Evolutionary conservation across 257 asterid genomes (phyloP), one percentile per base, ranked within the genome.

Genomic region (Salvia miltiorrhiza): DNA sequence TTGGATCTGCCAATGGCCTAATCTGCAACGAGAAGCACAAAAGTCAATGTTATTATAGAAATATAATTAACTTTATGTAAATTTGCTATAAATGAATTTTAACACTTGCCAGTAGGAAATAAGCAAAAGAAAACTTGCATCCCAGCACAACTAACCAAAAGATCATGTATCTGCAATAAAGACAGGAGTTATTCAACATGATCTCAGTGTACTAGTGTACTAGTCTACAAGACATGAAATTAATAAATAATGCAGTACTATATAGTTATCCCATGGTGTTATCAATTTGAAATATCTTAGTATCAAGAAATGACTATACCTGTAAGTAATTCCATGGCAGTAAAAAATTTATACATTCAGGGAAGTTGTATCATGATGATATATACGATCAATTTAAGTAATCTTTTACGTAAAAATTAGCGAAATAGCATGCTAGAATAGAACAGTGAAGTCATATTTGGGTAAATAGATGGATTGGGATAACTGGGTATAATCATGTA

Each of bases 131-230:
- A 87, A 89, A 91, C 75, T 94, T 94, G 85, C 81, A 73, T 62
- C 96, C 97, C 53, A 94, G 84, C 68, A 94, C 88, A 68, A 89
- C 83, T 73, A 94, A 76, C 99, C 99, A 94, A 84, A 90, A 91
- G 68, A 82, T 54, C 90, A 81, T 71, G 84, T 94, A 94, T 83
- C 99, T 94, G 94, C 82, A 86, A 73, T 40, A 40, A 13, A 26
- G 24, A 24, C 47, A 41, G 7, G 57, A 50, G 28, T n/a, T 28
- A 49, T 12, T 23, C 6, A 63, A 28, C 24, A 43, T 47, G 5
- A 44, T 53, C 48, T 16, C 20, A 61, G 60, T 61, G n/a, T n/a
- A n/a, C n/a, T n/a, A n/a, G n/a, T n/a, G n/a, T n/a, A n/a, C n/a
- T n/a, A n/a, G n/a, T n/a, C n/a, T n/a, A 59, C 19, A 26, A 66